phyloP scores from a whole-genome alignment of 2,329 filamentous ascomycete genomes.

The Ascochyta fabae region DNA sequence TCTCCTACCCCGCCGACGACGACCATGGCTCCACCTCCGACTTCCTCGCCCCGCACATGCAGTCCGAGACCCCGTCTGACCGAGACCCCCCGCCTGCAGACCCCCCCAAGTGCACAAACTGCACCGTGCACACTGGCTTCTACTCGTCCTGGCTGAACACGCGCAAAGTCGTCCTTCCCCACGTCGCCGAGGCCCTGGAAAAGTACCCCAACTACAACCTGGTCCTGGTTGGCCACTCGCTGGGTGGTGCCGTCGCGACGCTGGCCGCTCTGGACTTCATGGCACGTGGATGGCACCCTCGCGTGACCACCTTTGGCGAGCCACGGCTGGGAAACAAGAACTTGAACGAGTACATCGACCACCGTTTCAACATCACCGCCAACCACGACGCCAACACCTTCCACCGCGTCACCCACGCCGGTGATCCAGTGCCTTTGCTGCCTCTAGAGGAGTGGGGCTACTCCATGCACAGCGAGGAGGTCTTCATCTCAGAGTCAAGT shows the following conservation, averaged over 20 bases:
- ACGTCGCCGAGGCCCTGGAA: constrained; percentile 65
- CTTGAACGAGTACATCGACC: constrained; percentile 62
- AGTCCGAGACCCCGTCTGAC: constrained; percentile 13
- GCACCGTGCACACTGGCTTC: constrained; percentile 92
- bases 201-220: constrained; percentile 75
- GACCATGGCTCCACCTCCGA: constrained; percentile 48
- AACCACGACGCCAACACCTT: constrained; percentile 55
- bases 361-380: constrained; percentile 52
- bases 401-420: constrained; percentile 81
- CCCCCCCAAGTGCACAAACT: constrained; percentile 74
- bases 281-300: constrained; percentile 75
- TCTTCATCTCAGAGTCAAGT: constrained; percentile 77
- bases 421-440: constrained; percentile 88
- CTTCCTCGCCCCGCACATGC: constrained; percentile 28
- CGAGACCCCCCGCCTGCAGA: constrained; percentile 36
- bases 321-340: constrained; percentile 67
- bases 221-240: constrained; percentile 84
- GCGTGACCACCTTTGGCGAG: constrained; percentile 91
- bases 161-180: constrained; percentile 70
- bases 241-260: constrained; percentile 90
- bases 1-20: constrained; percentile 74
- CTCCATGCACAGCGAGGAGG: constrained; percentile 81
- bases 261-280: constrained; percentile 84
- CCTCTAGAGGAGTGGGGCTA: constrained; percentile 91
- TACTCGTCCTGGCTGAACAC: constrained; percentile 82